phyloP scores from a whole-genome alignment of 2,329 filamentous ascomycete genomes.

The Exophiala aquamarina region DNA sequence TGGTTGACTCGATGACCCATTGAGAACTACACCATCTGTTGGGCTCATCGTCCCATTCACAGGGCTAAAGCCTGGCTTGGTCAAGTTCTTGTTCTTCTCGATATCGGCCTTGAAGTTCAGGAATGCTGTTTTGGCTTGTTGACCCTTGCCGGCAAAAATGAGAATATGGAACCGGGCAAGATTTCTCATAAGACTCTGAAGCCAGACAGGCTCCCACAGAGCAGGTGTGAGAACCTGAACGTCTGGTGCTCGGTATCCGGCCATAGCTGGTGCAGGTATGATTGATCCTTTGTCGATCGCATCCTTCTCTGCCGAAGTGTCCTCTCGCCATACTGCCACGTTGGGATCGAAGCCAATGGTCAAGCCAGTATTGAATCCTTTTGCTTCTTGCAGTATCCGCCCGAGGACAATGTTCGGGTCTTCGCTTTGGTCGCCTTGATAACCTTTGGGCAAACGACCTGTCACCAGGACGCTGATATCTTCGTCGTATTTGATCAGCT shows the following conservation, averaged over 20 bases:
- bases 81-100: constrained; percentile 68
- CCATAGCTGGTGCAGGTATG: constrained; percentile 24
- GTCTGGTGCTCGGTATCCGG: constrained; percentile 29
- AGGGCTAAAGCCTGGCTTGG: neutral
- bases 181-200: constrained; percentile 28
- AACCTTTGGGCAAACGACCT: constrained; percentile 35
- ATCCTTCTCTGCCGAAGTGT: constrained; percentile 2
- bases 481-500: constrained; percentile 36
- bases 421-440: constrained; percentile 31
- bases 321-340: constrained; percentile 19
- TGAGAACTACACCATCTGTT: constrained; percentile 10
- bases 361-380: constrained; percentile 31
- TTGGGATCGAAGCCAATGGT: constrained; percentile 29
- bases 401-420: constrained; percentile 30
- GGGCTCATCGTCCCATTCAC: neutral
- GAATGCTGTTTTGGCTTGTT: constrained; percentile 40
- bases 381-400: constrained; percentile 27
- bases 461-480: constrained; percentile 28
- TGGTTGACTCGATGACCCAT: constrained; percentile 10
- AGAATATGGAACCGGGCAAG: constrained; percentile 29
- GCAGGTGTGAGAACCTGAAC: constrained; percentile 28
- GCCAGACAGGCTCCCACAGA: constrained; percentile 23
- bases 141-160: constrained; percentile 26
- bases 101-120: constrained; percentile 78
- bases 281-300: constrained; percentile 16